Base-by-base conservation (phyloP, 371 early-diverging fungal species). In the Dichotomocladium elegans region DNA sequence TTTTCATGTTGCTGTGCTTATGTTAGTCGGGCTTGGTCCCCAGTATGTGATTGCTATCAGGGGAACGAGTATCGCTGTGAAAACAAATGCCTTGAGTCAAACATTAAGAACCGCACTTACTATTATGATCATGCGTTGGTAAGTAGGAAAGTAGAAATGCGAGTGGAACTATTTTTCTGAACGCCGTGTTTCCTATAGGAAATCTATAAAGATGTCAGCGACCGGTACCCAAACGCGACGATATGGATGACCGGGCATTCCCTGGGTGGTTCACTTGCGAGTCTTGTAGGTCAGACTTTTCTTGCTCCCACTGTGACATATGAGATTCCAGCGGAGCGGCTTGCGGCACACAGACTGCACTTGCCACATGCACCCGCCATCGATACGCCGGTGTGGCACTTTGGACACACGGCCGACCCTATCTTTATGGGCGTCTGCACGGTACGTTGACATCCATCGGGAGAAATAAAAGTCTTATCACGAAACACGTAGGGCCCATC, bases 1-100 rank as follows among this genome's bases (percentile, higher is more conserved):
- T 98, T 96, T 62, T 94, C 94, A 1, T 98, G 99, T 73, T 98
- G 99, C 74, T 96, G 97, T 72, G 98, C 93, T 17, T 82, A 86
- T 47, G 90, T 92, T 6, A 94, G 90, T 61, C 68, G 82, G 31
- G 80, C 86, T 4, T 96, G 96, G 98, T 62, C 63, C 4, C 70
- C 89, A 0, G 89, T 96, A 3, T 97, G 98, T 64, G 82, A 84
- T 52, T 97, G 98, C 63, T 85, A 80, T 63, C 58, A 69, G 22
- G 75, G 74, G 0, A 71, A 71, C 26, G 52, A 72, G 4, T 79
- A 82, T 33, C 53, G 67, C 28, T 94, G 94, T 63, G 79, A 88
- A 48, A 64, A 59, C 4, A 58, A 55, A 1, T 94, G 94, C 55
- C 41, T 94, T 28, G 76, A 85, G 55, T 48, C 81, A 4, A 75